Percentiles rank a stretch among this genome's conserved stretches.
phyloP scores from a whole-genome alignment of 176 grass and related monocot genomes.

The Paspalum vaginatum region DNA sequence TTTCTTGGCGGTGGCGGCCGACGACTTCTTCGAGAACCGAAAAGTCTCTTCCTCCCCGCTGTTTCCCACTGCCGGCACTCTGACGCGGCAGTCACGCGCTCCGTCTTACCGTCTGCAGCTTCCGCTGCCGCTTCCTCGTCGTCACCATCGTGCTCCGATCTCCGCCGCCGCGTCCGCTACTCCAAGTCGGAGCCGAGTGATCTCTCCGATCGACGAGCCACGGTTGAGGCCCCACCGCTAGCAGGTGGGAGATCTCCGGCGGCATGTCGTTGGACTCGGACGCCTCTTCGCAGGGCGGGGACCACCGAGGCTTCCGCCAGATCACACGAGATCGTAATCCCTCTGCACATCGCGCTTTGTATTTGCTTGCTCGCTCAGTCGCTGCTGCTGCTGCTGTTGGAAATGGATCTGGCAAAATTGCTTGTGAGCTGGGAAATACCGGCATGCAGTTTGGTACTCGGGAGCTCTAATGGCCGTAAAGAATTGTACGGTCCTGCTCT shows the following conservation, averaged over 20 bases:
- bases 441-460: neutral
- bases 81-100: constrained; percentile 32
- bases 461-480: constrained; percentile 11
- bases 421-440: constrained; percentile 11
- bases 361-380: constrained; percentile 38
- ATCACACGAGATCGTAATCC: constrained; percentile 80
- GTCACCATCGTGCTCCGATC: neutral
- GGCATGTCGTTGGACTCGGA: constrained; percentile 89
- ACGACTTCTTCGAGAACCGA: constrained; percentile 34
- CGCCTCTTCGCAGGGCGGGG: constrained; percentile 67
- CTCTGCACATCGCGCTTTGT: constrained; percentile 20
- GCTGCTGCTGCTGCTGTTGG: constrained; percentile 13
- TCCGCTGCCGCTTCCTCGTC: neutral
- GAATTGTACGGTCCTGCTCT: neutral
- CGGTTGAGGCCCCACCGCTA: constrained; percentile 5
- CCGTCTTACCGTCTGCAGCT: neutral
- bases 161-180: neutral
- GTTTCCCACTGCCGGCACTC: constrained; percentile 17
- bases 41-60: neutral
- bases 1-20: constrained; percentile 20
- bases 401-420: constrained; percentile 43
- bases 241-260: constrained; percentile 29
- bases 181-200: neutral
- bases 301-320: constrained; percentile 72
- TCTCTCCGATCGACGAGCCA: neutral